These are phyloP conservation scores for Hemisphaericaspora lyxosophila DNA, from an alignment of 1,139 yeast genomes.

Conservation along the genomic window DNA sequence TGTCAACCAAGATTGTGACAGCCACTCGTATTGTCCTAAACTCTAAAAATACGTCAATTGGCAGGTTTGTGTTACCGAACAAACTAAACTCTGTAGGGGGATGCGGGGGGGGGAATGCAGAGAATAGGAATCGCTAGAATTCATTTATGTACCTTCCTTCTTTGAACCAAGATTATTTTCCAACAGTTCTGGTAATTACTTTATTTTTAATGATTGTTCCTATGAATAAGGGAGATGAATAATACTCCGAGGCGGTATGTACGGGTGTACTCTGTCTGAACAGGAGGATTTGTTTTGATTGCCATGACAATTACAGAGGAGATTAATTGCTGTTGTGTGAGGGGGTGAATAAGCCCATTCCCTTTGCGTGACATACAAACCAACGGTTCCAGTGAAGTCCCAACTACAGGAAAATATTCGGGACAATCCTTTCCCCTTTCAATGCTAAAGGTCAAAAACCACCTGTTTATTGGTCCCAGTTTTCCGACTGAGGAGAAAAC, in stretches of 20 bases:
- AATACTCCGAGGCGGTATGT: background rate
- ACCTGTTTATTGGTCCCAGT: background rate
- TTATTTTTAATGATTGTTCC: background rate
- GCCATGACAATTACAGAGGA: too few species aligned
- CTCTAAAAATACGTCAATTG: background rate
- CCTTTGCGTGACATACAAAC: background rate
- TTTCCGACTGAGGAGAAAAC: background rate
- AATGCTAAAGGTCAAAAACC: background rate
- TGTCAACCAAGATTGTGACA: too few species aligned
- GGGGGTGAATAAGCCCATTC: conserved; percentile 1
- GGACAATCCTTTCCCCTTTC: background rate
- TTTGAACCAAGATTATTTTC: background rate
- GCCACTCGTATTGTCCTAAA: too few species aligned
- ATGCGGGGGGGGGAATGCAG: background rate
- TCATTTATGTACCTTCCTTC: background rate
- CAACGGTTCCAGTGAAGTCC: background rate
- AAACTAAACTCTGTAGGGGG: background rate
- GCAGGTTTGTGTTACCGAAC: background rate
- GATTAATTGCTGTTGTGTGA: conserved; percentile 1
- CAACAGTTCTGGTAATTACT: background rate
- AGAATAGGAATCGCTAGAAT: too few species aligned
- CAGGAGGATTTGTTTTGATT: background rate
- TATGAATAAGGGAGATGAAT: background rate
- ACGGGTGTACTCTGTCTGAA: background rate
- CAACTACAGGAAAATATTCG: too few species aligned